Evolutionary conservation across 2,329 filamentous ascomycete species (phyloP), one percentile per base, ranked within the genome.

Genomic region (Calonectria crousiana): DNA sequence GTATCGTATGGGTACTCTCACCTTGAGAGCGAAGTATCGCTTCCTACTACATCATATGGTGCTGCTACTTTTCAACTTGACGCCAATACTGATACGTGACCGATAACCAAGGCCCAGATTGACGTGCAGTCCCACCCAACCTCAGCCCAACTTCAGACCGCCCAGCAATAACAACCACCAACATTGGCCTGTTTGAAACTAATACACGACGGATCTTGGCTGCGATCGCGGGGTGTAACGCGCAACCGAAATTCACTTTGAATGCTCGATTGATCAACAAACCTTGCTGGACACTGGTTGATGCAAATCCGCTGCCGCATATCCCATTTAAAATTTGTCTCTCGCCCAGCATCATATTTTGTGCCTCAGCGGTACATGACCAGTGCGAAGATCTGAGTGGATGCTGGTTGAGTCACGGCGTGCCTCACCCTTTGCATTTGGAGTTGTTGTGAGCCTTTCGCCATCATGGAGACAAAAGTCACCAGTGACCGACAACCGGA

Each of bases 61-160:
- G 28, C 34, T 6, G 23, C 34, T 34, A 62, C 56, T 30, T 41
- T 41, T 38, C 9, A 6, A 62, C 36, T 36, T 36, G 41, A 28
- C 34, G 38, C 56, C 9, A 36, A 62, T 62, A 62, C 56, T 6
- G 26, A 38, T 18, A 41, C 38, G 67, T 26, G 51, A 68, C 65
- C 20, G 65, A 72, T 72, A 69, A 66, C 66, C 38, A 38, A 18
- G 38, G 36, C 30, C 56, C 36, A 41, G 53, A 68, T 72, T 47
- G 52, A 38, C 70, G 56, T 58, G 34, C 23, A 47, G 66, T 73
- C 71, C 71, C 71, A 73, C 71, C 60, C 71, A 60, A 69, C 66
- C 70, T 69, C 66, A 69, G 71, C 71, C 71, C 66, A 73, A 73
- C 66, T 69, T 44, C 32, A 69, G 71, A 73, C 71, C 71, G 71